These are phyloP conservation scores for Plasmodium gallinaceum DNA, from an alignment of 169 alveolate species.

Conservation along the genomic window DNA sequence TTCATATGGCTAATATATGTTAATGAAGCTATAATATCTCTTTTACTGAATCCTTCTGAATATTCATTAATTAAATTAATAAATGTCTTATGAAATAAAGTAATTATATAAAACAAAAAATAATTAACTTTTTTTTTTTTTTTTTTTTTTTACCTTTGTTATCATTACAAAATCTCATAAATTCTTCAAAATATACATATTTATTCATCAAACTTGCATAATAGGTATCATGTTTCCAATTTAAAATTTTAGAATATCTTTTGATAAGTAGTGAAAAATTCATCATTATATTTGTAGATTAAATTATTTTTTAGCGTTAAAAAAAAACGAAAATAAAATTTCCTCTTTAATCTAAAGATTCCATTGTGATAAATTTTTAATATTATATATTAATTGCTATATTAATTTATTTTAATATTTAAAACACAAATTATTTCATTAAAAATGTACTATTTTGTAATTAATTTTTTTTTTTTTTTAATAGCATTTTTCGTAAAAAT, in stretches of 20 bases:
- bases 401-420: neutral
- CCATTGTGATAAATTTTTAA: conserved; percentile 15
- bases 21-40: conserved; percentile 75
- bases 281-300: conserved; percentile 41
- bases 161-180: conserved; percentile 77
- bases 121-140: neutral
- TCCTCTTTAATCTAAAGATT: conserved; percentile 4
- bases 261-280: conserved; percentile 43
- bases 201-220: conserved; percentile 77
- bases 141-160: conserved; percentile 62
- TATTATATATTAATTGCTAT: neutral
- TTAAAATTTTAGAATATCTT: conserved; percentile 70
- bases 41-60: conserved; percentile 66
- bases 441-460: conserved; percentile 20
- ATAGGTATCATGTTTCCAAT: conserved; percentile 77
- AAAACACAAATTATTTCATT: neutral
- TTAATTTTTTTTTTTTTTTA: neutral
- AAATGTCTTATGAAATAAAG: too few relatives aligned
- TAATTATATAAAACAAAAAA: neutral
- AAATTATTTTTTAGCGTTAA: neutral
- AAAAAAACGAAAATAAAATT: conserved; percentile 16
- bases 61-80: neutral
- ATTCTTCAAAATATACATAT: conserved; percentile 74
- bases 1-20: conserved; percentile 74
- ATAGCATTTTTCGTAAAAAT: conserved; percentile 22